Evolutionary conservation across 345 rosid species (phyloP), one percentile per base, ranked within the genome.

Genomic region (Turritis glabra): DNA sequence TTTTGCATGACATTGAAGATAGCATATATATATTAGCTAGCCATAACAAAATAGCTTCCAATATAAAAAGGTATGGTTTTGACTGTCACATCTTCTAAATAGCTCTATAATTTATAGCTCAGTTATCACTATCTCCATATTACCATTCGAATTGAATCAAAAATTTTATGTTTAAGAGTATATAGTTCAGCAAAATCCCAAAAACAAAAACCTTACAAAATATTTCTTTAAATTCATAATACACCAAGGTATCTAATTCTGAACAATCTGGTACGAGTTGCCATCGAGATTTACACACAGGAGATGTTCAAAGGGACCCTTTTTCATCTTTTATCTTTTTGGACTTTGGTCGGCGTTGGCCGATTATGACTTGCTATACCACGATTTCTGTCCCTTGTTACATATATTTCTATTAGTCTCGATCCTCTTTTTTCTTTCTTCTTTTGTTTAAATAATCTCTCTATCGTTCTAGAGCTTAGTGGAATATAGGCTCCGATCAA

Each of bases 321-420:
- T 71, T 40, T 32, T 7, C 71, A 47, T 44, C 77, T 81, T 82
- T 83, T 51, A 56, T 51, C 56, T 51, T 75, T 68, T 69, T 76
- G 72, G 69, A 50, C 60, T 58, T 77, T 76, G 85, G 90, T 77
- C 83, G 86, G 87, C 75, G 82, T 65, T 40, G 67, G 23, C 53
- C 53, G 82, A 81, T 82, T 76, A 81, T 70, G 84, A 83, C 80
- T 50, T 43, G 59, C 43, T 66, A 60, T 22, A 37, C 46, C 61
- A 67, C 40, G 9, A 44, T 65, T 46, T 47, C 0, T 46, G 29
- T 46, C 58, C 55, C 47, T 64, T n/a, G 29, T 37, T 64, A 64
- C 43, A 30, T 21, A 35, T 12, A n/a, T 3, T 23, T 30, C 70
- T 61, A 41, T 53, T 15, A n/a, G 12, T 68, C 46, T 19, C 19